Evolutionary conservation across 306 rosid genomes (phyloP).

Genomic region (Cercis canadensis): DNA sequence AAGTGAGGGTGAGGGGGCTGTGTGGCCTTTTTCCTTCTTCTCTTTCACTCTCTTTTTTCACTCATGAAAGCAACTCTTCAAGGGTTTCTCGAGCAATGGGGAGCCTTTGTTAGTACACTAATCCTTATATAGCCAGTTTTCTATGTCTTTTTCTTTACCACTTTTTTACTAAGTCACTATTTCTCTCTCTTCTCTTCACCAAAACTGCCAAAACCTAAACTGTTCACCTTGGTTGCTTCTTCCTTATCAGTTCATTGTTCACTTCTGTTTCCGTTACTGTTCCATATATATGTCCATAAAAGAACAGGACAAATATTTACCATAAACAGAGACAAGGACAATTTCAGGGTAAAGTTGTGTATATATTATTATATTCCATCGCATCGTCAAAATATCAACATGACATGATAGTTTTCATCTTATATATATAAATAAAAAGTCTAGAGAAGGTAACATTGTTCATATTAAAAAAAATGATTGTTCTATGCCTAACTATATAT

Average conservation of each 20-base stretch:
- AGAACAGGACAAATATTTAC: conserved; percentile 41
- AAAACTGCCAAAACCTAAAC: conserved; percentile 56
- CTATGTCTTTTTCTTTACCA: conserved; percentile 38
- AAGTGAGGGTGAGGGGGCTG: conserved; percentile 2
- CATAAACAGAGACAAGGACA: conserved; percentile 36
- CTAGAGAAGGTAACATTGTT: no score
- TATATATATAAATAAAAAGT: neutral
- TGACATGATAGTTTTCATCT: no score
- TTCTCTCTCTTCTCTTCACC: conserved; percentile 27
- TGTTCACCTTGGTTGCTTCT: conserved; percentile 55
- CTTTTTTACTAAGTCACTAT: conserved; percentile 31
- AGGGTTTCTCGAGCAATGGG: conserved; percentile 71
- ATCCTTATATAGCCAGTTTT: conserved; percentile 20
- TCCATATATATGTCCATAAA: conserved; percentile 44
- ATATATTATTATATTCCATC: no score
- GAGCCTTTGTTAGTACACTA: conserved; percentile 51
- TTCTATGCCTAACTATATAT: no score
- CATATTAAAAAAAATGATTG: no score
- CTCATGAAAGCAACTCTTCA: conserved; percentile 75
- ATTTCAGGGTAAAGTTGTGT: neutral
- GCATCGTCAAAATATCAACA: neutral
- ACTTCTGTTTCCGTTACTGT: conserved; percentile 59
- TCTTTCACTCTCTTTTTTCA: conserved; percentile 57
- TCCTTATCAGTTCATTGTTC: conserved; percentile 38
- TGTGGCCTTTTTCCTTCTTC: conserved; percentile 54